Percentiles rank a stretch among this genome's conserved stretches.
Conservation (phyloP, 2,329 filamentous ascomycete species). For the Botrytis fabae region DNA sequence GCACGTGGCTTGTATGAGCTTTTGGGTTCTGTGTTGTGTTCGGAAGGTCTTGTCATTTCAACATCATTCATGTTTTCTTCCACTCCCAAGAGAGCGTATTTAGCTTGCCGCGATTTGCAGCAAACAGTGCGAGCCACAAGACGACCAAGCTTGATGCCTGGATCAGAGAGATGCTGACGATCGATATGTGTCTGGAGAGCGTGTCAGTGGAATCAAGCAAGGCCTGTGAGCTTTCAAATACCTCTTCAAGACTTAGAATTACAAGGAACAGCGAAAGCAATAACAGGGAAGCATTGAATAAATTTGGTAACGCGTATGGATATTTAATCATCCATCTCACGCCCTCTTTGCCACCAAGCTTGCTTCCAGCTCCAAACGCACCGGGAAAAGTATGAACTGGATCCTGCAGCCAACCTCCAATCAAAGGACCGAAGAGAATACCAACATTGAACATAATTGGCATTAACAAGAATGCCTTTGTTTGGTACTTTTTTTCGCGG, state of each 20-base stretch:
- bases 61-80: background rate
- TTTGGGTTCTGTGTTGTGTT: background rate
- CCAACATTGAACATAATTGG: conserved; percentile 13
- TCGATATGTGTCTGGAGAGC: background rate
- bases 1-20: background rate
- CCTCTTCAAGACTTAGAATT: conserved; percentile 1
- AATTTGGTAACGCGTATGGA: conserved; percentile 1
- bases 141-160: background rate
- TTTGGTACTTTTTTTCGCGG: conserved; percentile 7
- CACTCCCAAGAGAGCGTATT: background rate
- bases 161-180: conserved; percentile 7
- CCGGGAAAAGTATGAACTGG: background rate
- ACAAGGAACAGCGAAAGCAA: background rate
- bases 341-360: background rate
- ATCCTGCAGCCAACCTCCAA: conserved; percentile 7
- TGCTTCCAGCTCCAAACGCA: background rate
- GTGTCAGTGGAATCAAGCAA: background rate
- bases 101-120: background rate
- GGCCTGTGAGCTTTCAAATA: background rate
- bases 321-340: conserved; percentile 1
- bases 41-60: conserved; percentile 2
- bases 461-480: conserved; percentile 9
- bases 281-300: background rate
- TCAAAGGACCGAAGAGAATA: background rate
- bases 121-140: background rate